Conservation (phyloP, 805 yeast genomes). For the Yarrowia sp. region DNA sequence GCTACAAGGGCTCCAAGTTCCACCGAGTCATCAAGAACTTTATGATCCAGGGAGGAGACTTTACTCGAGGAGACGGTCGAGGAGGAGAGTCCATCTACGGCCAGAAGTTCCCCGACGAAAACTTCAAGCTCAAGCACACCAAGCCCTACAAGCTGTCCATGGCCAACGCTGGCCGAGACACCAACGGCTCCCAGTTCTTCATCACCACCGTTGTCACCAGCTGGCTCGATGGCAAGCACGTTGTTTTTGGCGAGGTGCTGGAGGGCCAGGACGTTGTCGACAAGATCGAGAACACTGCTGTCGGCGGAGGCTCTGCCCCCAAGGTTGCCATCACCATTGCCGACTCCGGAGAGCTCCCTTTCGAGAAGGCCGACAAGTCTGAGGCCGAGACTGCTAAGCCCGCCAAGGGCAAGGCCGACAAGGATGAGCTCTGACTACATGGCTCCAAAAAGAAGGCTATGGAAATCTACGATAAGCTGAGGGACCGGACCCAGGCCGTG, state of each 20-base stretch:
- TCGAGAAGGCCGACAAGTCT: slow-evolving; percentile 28
- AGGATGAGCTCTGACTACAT: slow-evolving; percentile 34
- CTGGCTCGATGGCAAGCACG: slow-evolving; percentile 94
- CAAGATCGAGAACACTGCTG: slow-evolving; percentile 69
- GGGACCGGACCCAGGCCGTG: not conserved
- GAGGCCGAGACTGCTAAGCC: too few relatives aligned
- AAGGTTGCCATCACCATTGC: slow-evolving; percentile 58
- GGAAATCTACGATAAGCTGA: not conserved
- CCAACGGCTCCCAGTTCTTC: slow-evolving; percentile 91
- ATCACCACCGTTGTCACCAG: slow-evolving; percentile 85
- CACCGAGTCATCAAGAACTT: slow-evolving; percentile 70
- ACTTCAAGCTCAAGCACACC: slow-evolving; percentile 53
- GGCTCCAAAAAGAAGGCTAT: slow-evolving; percentile 19
- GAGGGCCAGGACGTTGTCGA: slow-evolving; percentile 77
- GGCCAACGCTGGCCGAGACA: slow-evolving; percentile 71
- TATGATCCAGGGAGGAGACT: slow-evolving; percentile 88
- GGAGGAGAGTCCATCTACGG: slow-evolving; percentile 85
- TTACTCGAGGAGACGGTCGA: slow-evolving; percentile 56
- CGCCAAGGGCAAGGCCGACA: slow-evolving; percentile 26
- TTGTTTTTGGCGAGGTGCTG: slow-evolving; percentile 91
- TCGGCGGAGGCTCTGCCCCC: slow-evolving; percentile 71
- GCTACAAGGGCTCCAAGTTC: slow-evolving; percentile 62
- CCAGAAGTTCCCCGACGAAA: slow-evolving; percentile 70
- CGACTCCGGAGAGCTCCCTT: slow-evolving; percentile 58
- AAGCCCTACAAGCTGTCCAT: slow-evolving; percentile 66